These are phyloP conservation scores for Magnusiomyces fungicola DNA, from an alignment of 1,139 yeast species.

Conservation along the genomic window DNA sequence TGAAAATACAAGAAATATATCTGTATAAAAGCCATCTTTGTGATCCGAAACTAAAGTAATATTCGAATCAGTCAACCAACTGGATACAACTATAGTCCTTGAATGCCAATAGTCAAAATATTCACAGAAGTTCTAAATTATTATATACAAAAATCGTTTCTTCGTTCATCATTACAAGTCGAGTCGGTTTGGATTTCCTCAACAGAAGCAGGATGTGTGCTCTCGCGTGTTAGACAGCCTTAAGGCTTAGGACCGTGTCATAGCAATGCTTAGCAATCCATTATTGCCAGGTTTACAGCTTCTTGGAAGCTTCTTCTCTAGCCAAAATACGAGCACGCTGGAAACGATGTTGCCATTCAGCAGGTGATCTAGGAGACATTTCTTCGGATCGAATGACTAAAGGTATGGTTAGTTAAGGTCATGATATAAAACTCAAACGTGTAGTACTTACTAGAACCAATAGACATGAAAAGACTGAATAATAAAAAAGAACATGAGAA, in stretches of 20 bases:
- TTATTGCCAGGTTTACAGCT: constrained; percentile 7
- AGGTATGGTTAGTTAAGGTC: constrained; percentile 6
- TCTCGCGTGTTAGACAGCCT: too few relatives aligned
- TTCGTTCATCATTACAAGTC: background rate
- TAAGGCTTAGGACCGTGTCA: too few relatives aligned
- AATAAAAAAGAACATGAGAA: too few relatives aligned
- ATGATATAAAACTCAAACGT: background rate
- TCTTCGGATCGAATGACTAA: constrained; percentile 73
- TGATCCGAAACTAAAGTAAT: too few relatives aligned
- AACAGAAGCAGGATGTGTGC: too few relatives aligned
- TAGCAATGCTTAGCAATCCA: too few relatives aligned
- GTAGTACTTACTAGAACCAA: constrained; percentile 42
- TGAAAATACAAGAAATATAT: too few relatives aligned
- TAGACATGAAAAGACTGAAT: constrained; percentile 68
- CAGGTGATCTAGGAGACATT: constrained; percentile 23
- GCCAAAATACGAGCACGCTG: constrained; percentile 21
- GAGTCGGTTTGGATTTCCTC: too few relatives aligned
- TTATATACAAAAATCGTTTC: background rate
- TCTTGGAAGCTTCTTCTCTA: constrained; percentile 12
- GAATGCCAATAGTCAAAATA: too few relatives aligned
- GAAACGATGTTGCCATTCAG: constrained; percentile 28
- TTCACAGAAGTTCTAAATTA: background rate
- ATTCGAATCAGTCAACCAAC: too few relatives aligned
- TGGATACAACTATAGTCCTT: too few relatives aligned
- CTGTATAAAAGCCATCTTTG: too few relatives aligned